phyloP scores from a whole-genome alignment of 2,329 filamentous ascomycete species.

The Helminthosporium solani region DNA sequence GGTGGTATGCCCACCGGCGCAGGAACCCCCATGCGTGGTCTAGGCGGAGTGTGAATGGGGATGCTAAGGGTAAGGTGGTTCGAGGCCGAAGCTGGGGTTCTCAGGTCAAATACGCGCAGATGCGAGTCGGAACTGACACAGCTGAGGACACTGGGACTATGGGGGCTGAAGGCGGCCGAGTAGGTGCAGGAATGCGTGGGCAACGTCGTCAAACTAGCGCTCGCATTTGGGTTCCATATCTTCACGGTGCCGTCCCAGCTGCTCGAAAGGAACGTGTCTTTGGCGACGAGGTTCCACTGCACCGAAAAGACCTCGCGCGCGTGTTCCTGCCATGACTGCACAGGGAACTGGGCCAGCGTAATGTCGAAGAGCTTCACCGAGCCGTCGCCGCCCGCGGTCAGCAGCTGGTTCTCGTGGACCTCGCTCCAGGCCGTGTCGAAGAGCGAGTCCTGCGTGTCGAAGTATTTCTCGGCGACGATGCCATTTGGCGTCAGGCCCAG shows the following conservation, averaged over 20 bases:
- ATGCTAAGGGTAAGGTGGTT: constrained; percentile 85
- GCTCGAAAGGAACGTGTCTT: constrained; percentile 85
- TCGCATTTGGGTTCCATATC: constrained; percentile 83
- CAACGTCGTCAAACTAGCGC: constrained; percentile 75
- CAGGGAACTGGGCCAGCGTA: constrained; percentile 75
- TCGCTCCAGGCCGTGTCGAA: constrained; percentile 97
- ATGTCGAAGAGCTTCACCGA: constrained; percentile 94
- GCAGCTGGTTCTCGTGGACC: constrained; percentile 90
- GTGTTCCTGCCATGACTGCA: constrained; percentile 92
- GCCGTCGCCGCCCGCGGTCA: constrained; percentile 87
- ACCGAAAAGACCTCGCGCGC: constrained; percentile 90
- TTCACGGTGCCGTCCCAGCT: constrained; percentile 98
- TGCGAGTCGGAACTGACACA: constrained; percentile 88
- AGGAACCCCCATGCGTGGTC: constrained; percentile 49
- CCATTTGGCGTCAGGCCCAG: constrained; percentile 80
- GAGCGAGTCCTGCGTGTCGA: constrained; percentile 94
- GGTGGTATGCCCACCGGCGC: constrained; percentile 56
- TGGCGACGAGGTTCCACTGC: constrained; percentile 86
- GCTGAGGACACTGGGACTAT: constrained; percentile 80
- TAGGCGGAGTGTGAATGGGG: constrained; percentile 72
- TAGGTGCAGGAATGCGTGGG: constrained; percentile 95
- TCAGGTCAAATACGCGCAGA: constrained; percentile 86
- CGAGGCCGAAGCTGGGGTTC: constrained; percentile 78
- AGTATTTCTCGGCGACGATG: constrained; percentile 83
- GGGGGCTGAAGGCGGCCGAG: constrained; percentile 85